Evolutionary conservation across 2,329 filamentous ascomycete genomes (phyloP).

Genomic region (Aspergillus oerlinghausenensis): DNA sequence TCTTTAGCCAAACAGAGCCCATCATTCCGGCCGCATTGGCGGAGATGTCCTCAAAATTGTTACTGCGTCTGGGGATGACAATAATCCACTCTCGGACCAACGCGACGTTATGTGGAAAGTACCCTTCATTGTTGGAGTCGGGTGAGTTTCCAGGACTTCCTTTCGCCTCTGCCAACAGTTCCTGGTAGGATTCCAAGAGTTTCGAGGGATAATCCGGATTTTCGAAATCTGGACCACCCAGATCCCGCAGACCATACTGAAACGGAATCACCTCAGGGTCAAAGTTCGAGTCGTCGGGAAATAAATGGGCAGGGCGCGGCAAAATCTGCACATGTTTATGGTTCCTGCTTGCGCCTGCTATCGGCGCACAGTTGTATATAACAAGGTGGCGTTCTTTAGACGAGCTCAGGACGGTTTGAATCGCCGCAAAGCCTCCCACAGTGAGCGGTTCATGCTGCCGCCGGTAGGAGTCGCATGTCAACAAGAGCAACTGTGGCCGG

Average conservation of each 20-base stretch:
- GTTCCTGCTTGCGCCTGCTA: conserved; percentile 43
- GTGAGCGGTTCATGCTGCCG: conserved; percentile 45
- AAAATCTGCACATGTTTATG: conserved; percentile 48
- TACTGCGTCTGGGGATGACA: conserved; percentile 43
- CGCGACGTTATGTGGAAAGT: conserved; percentile 44
- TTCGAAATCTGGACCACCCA: not conserved
- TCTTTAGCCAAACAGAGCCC: conserved; percentile 30
- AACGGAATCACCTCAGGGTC: conserved; percentile 4
- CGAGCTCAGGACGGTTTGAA: conserved; percentile 27
- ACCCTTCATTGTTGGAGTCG: not conserved
- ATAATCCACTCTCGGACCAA: conserved; percentile 43
- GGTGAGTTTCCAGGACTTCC: not conserved
- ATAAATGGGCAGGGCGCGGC: conserved; percentile 9
- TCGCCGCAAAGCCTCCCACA: conserved; percentile 38
- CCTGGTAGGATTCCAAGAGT: conserved; percentile 6
- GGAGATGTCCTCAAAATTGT: conserved; percentile 32
- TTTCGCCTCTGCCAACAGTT: conserved; percentile 8
- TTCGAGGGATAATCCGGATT: not conserved
- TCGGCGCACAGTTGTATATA: conserved; percentile 47
- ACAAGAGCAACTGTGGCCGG: conserved; percentile 45
- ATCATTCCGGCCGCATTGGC: conserved; percentile 48
- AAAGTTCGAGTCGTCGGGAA: conserved; percentile 7
- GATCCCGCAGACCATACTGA: conserved; percentile 8
- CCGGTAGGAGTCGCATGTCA: conserved; percentile 45
- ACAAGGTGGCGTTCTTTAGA: conserved; percentile 32